A percentile compares a stretch with the other conserved stretches of the same genome.
phyloP scores from a whole-genome alignment of 2,329 filamentous ascomycete species.

The Cytospora schulzeri region DNA sequence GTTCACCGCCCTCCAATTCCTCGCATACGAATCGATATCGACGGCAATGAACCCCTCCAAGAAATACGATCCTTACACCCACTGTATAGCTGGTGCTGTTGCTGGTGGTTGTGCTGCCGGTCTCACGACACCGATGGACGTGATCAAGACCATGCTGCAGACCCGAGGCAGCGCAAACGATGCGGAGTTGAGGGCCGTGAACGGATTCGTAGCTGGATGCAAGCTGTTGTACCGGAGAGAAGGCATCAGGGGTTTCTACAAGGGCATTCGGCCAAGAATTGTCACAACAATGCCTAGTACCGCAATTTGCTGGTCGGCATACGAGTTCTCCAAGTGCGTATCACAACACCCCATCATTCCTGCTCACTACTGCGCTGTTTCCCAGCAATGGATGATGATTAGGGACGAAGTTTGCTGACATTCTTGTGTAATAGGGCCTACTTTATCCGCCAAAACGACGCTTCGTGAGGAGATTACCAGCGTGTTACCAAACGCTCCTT shows the following conservation, averaged over 20 bases:
- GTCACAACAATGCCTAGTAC: slow-evolving; percentile 98
- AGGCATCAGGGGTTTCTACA: slow-evolving; percentile 86
- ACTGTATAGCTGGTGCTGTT: slow-evolving; percentile 88
- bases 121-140: slow-evolving; percentile 93
- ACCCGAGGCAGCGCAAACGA: slow-evolving; percentile 83
- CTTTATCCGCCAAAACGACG: slow-evolving; percentile 59
- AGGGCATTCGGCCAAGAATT: slow-evolving; percentile 86
- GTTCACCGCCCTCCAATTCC: slow-evolving; percentile 95
- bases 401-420: slow-evolving; percentile 25
- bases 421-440: slow-evolving; percentile 50
- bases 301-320: slow-evolving; percentile 95
- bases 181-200: slow-evolving; percentile 80
- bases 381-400: not conserved
- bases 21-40: slow-evolving; percentile 95
- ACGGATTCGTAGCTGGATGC: slow-evolving; percentile 77
- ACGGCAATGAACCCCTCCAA: slow-evolving; percentile 87
- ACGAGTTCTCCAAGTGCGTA: slow-evolving; percentile 68
- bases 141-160: slow-evolving; percentile 96
- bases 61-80: slow-evolving; percentile 88
- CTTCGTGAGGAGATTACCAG: slow-evolving; percentile 34
- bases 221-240: slow-evolving; percentile 81
- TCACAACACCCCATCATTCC: slow-evolving; percentile 23
- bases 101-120: slow-evolving; percentile 93
- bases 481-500: not conserved
- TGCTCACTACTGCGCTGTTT: no score